Conservation (phyloP, 345 rosid genomes). For the Fremontodendron californicum region DNA sequence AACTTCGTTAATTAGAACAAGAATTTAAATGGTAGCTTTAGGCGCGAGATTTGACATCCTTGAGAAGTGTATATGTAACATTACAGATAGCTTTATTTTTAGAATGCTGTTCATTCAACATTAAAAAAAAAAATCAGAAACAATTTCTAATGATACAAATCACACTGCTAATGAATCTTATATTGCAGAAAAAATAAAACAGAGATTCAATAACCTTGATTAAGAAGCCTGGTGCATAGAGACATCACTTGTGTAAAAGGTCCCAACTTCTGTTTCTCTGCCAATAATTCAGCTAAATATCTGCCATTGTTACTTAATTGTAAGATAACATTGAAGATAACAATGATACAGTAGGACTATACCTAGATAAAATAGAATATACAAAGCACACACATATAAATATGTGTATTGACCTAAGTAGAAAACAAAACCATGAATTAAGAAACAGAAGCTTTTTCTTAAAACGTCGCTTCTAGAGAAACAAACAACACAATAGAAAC, state of each 20-base stretch:
- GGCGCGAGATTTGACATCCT: conserved; percentile 2
- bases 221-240: neutral
- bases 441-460: neutral
- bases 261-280: conserved; percentile 73
- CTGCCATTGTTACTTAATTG: conserved; percentile 36
- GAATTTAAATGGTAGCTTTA: neutral
- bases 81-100: neutral
- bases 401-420: neutral
- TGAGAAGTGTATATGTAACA: neutral
- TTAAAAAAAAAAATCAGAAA: too few relatives aligned
- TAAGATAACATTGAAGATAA: neutral
- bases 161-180: neutral
- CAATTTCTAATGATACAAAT: neutral
- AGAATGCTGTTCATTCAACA: neutral
- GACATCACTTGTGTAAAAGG: conserved; percentile 60
- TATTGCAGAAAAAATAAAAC: neutral
- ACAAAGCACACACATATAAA: neutral
- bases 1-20: neutral
- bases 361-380: neutral
- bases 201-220: conserved; percentile 9
- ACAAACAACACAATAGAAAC: too few relatives aligned
- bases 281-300: conserved; percentile 73
- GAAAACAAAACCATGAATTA: neutral
- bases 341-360: neutral
- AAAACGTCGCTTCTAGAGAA: neutral